Evolutionary conservation across 139 green algal species (phyloP).

Genomic region (Tetradesmus obliquus): DNA sequence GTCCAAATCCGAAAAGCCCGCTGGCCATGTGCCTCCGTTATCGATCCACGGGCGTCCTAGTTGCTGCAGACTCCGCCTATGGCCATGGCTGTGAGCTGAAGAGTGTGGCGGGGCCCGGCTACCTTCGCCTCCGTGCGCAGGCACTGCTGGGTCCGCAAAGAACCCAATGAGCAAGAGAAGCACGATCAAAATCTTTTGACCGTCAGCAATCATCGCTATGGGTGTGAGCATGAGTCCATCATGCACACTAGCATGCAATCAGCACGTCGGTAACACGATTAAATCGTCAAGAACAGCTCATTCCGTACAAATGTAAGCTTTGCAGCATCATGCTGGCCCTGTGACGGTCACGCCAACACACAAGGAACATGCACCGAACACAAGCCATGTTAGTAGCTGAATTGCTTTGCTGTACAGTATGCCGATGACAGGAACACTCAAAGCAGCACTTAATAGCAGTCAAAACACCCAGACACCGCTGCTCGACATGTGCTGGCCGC

Average conservation of each 20-base stretch:
- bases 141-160: background rate
- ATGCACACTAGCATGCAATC: background rate
- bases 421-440: no score
- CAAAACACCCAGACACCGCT: no score
- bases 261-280: background rate
- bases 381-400: background rate
- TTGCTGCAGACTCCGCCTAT: conserved; percentile 14
- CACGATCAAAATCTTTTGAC: background rate
- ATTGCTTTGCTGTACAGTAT: background rate
- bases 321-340: background rate
- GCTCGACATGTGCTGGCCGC: no score
- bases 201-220: background rate
- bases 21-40: conserved; percentile 19
- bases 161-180: background rate
- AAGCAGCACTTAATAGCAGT: no score
- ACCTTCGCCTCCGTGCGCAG: background rate
- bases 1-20: conserved; percentile 7
- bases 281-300: background rate
- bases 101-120: background rate
- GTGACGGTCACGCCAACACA: background rate
- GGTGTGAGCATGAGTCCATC: background rate
- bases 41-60: background rate
- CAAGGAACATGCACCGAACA: background rate
- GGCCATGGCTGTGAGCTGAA: background rate
- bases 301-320: no score